These are phyloP conservation scores for Cordyceps cateniannulata DNA, from an alignment of 2,329 filamentous ascomycete genomes.

Conservation along the genomic window DNA sequence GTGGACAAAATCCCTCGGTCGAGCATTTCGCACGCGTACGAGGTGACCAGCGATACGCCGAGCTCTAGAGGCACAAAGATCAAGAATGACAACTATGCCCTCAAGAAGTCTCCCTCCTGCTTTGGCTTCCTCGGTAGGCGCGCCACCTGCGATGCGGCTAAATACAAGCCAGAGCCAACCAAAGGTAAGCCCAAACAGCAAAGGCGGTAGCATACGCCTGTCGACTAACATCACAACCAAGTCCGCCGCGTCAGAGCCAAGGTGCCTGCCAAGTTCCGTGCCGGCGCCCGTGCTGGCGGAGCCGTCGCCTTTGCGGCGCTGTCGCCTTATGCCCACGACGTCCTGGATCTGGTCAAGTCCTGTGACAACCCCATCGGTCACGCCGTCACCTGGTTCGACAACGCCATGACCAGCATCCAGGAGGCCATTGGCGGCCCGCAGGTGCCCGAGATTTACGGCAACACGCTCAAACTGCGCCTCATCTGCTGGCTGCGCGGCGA, in stretches of 20 bases:
- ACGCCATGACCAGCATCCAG: background rate
- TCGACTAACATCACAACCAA: background rate
- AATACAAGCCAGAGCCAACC: background rate
- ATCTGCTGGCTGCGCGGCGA: background rate
- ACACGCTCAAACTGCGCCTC: background rate
- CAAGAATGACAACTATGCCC: background rate
- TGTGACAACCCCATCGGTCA: conserved; percentile 2
- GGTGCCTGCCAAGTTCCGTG: background rate
- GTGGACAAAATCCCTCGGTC: background rate
- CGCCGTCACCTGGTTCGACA: background rate
- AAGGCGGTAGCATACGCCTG: no score
- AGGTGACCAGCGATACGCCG: background rate
- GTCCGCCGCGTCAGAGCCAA: background rate
- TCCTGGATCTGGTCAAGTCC: background rate
- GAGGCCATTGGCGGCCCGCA: background rate
- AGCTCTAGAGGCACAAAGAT: background rate
- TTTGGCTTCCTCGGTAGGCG: background rate
- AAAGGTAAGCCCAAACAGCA: background rate
- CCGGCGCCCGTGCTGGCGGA: background rate
- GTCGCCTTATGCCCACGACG: background rate
- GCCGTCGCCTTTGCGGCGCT: background rate
- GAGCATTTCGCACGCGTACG: conserved; percentile 2
- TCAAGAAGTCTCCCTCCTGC: background rate
- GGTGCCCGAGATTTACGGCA: background rate
- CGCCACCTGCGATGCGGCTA: background rate